phyloP scores from a whole-genome alignment of 768 basidiomycete species.

The Tulasnella sp. region DNA sequence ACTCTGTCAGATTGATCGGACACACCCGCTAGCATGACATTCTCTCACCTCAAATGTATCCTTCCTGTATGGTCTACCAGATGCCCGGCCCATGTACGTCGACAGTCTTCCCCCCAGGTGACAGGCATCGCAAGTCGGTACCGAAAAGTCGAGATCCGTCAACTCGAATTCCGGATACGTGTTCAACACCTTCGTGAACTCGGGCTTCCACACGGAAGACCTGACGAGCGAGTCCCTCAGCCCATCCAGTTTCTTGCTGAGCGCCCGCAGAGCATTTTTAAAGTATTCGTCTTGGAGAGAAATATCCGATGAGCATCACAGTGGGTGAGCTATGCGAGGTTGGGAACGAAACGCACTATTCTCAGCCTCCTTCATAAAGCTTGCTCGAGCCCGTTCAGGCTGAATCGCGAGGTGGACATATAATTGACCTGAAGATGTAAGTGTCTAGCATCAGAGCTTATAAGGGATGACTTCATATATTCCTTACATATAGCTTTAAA shows the following conservation, averaged over 20 bases:
- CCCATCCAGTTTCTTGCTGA: constrained; percentile 71
- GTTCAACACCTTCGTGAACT: constrained; percentile 67
- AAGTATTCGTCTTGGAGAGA: constrained; percentile 63
- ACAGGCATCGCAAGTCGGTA: constrained; percentile 81
- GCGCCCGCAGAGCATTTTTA: constrained; percentile 64
- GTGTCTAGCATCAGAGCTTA: constrained; percentile 49
- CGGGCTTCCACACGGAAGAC: constrained; percentile 81
- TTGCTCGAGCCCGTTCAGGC: constrained; percentile 53
- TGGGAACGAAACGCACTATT: constrained; percentile 19
- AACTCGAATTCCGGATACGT: constrained; percentile 68
- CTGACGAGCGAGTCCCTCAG: constrained; percentile 74
- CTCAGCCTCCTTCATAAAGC: constrained; percentile 64
- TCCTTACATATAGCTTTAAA: constrained; percentile 57
- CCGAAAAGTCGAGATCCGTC: constrained; percentile 55
- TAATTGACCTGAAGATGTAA: constrained; percentile 60
- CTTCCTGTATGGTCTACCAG: constrained; percentile 71
- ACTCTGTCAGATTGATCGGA: not conserved
- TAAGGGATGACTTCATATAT: not conserved
- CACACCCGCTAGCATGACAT: not conserved
- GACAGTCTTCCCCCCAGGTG: constrained; percentile 72
- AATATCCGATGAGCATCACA: not conserved
- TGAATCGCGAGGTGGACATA: constrained; percentile 80
- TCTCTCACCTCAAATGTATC: constrained; percentile 63
- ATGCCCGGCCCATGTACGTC: constrained; percentile 61
- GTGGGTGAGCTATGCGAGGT: not conserved